Conservation (phyloP, 208 protist species). For the Leishmania braziliensis region DNA sequence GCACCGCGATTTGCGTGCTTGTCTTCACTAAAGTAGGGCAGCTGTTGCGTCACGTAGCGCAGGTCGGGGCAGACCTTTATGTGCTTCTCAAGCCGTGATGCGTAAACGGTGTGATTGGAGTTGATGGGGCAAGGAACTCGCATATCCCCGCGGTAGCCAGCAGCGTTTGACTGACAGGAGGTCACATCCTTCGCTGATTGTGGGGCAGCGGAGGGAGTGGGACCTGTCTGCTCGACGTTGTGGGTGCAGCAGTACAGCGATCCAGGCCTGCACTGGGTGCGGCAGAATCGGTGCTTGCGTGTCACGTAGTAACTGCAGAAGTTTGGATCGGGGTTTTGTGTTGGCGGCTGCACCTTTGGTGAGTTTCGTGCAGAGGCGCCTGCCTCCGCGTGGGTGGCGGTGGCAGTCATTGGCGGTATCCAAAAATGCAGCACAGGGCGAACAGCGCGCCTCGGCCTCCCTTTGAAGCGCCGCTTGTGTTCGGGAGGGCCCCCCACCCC, state of each 20-base stretch:
- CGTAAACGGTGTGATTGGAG: conserved; percentile 76
- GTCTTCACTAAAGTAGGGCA: conserved; percentile 61
- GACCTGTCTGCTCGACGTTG: not conserved
- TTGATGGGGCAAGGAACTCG: conserved; percentile 83
- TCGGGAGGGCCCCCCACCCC: too few species aligned
- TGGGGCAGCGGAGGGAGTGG: not conserved
- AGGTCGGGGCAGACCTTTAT: conserved; percentile 75
- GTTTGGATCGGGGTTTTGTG: conserved; percentile 48
- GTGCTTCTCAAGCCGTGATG: conserved; percentile 56
- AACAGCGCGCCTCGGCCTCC: not conserved
- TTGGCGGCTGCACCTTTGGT: conserved; percentile 24
- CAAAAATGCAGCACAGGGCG: not conserved
- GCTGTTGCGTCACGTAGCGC: conserved; percentile 40
- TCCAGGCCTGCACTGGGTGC: conserved; percentile 40
- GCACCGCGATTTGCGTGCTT: conserved; percentile 42
- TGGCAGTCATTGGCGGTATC: not conserved
- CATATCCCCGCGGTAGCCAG: not conserved
- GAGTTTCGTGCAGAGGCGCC: conserved; percentile 14
- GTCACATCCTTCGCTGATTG: not conserved
- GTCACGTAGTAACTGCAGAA: conserved; percentile 67
- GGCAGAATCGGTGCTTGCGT: conserved; percentile 74
- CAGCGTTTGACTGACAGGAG: not conserved
- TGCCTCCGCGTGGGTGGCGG: not conserved
- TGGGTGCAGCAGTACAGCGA: conserved; percentile 70
- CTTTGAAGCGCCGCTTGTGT: not conserved